Evolutionary conservation across 2,329 filamentous ascomycete species (phyloP), one percentile per base, ranked within the genome.

Genomic region (Calycina herbarum): DNA sequence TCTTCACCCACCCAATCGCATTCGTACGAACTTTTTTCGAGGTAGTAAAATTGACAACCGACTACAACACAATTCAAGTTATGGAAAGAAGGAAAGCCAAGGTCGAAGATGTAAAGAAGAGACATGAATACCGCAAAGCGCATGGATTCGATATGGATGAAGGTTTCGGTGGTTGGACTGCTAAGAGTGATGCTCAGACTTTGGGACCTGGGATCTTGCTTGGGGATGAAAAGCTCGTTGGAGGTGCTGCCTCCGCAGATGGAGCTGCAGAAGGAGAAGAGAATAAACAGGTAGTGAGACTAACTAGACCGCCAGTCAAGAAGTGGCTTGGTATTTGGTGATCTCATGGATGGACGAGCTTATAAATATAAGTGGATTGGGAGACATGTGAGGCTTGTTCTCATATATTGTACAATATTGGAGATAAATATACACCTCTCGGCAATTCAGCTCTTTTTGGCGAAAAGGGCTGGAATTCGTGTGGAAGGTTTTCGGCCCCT

Each of bases 261-360:
- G 67, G 76, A 78, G 42, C 77, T 76, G 35, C 74, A 76, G 48
- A 20, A 24, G 61, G 75, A 78, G 59, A 64, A 38, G 64, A 66
- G 56, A 79, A 81, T 67, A 69, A 78, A 76, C 70, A 75, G 73
- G 80, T 80, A 24, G 77, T 77, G 17, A 78, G 77, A 68, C 80
- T 79, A 75, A 86, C 81, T 79, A 78, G 67, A 70, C 48, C n/a
- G 11, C 82, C 83, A 65, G 80, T 87, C 64, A 94, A 93, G 85
- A 94, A 92, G 82, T 94, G 90, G 86, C 81, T 95, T 73, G 93
- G 93, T 15, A 89, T 96, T 74, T 96, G 93, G 84, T 93, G 76
- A 75, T 63, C 35, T 24, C 24, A 4, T n/a, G 15, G 27, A 11
- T 57, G 6, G 17, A 56, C 3, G 8, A 58, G 33, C 13, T 35